phyloP scores from a whole-genome alignment of 805 yeast species.

The Starmerella lactis-condensi region DNA sequence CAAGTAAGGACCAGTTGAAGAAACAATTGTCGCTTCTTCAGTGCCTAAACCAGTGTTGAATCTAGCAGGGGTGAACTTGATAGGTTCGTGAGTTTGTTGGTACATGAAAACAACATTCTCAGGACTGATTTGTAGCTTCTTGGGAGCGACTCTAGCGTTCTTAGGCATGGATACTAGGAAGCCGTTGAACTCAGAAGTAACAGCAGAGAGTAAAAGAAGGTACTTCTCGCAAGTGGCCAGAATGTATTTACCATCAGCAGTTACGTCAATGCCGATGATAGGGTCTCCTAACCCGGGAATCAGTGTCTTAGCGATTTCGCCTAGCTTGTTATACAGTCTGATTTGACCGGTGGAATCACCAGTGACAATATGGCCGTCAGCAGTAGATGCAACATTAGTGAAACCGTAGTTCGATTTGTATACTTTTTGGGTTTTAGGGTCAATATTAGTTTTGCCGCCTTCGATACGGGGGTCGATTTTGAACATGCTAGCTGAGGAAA shows the following conservation, averaged over 20 bases:
- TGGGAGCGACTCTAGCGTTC: constrained; percentile 50
- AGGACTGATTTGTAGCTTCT: constrained; percentile 46
- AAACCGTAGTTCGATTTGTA: constrained; percentile 37
- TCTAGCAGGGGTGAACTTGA: constrained; percentile 51
- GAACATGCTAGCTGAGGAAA: constrained; percentile 47
- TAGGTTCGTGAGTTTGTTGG: constrained; percentile 29
- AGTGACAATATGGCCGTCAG: constrained; percentile 53
- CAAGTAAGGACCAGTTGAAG: constrained; percentile 68
- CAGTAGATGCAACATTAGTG: constrained; percentile 50
- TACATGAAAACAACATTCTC: constrained; percentile 52
- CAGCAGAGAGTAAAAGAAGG: constrained; percentile 48
- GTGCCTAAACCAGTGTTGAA: constrained; percentile 54
- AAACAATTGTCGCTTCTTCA: constrained; percentile 51
- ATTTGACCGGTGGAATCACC: constrained; percentile 63
- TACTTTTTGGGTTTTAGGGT: constrained; percentile 34
- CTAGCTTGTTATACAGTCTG: constrained; percentile 52
- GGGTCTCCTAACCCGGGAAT: constrained; percentile 72
- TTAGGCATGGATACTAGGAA: constrained; percentile 46
- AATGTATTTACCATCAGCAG: constrained; percentile 67
- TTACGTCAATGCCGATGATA: constrained; percentile 45
- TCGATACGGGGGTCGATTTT: constrained; percentile 61
- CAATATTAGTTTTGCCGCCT: constrained; percentile 32
- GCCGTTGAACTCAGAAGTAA: constrained; percentile 49
- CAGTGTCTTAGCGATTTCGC: constrained; percentile 56
- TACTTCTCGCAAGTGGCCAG: constrained; percentile 64